These are phyloP conservation scores for Penicillium atrosanguineum DNA, from an alignment of 495 filamentous ascomycete species.

Conservation along the genomic window DNA sequence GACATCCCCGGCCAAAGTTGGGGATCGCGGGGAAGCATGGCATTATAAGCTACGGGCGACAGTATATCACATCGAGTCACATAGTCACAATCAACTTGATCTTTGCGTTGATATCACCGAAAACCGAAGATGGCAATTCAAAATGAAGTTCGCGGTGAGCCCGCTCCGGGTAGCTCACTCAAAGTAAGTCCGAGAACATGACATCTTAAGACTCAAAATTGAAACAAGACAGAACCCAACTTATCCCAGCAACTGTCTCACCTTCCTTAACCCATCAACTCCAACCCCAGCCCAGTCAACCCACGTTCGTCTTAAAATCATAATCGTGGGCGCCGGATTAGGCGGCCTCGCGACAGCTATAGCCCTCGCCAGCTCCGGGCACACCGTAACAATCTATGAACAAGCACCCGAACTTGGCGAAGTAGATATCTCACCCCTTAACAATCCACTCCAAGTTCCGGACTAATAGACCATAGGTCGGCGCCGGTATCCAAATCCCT, in stretches of 20 bases:
- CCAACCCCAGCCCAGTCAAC: neutral
- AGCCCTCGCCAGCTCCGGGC: conserved; percentile 38
- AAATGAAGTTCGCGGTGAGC: neutral
- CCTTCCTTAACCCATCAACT: conserved; percentile 6
- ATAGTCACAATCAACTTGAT: neutral
- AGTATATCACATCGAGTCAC: neutral
- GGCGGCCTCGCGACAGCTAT: conserved; percentile 51
- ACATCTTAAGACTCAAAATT: neutral
- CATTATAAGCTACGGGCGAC: conserved; percentile 2
- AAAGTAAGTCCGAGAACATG: neutral
- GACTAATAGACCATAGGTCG: conserved; percentile 35
- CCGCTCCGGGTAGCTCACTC: neutral
- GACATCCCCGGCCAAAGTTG: neutral
- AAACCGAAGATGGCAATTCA: neutral
- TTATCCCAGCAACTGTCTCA: conserved; percentile 17
- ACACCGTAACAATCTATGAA: conserved; percentile 49
- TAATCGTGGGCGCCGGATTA: conserved; percentile 34
- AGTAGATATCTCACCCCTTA: neutral
- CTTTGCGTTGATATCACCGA: neutral
- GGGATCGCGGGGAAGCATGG: neutral
- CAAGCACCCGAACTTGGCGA: conserved; percentile 39
- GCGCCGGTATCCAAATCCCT: conserved; percentile 58
- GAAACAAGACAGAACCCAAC: conserved; percentile 3
- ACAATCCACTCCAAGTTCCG: neutral
- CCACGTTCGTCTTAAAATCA: conserved; percentile 24